Evolutionary conservation across 371 early-diverging fungal genomes (phyloP).

Genomic region (Mucor ambiguus): DNA sequence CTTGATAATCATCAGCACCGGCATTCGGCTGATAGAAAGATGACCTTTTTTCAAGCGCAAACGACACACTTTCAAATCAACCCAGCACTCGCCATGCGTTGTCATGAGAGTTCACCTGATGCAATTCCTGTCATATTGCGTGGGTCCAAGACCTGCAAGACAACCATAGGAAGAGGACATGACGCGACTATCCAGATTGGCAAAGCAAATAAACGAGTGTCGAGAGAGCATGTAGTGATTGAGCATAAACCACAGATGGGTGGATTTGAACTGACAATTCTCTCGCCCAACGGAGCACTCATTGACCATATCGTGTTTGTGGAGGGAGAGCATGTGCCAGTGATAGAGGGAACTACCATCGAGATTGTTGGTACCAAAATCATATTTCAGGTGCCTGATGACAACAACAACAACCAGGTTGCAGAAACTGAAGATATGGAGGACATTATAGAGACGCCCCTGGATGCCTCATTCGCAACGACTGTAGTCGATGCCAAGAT

Average conservation of each 20-base stretch:
- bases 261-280: constrained; percentile 46
- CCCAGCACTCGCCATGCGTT: constrained; percentile 19
- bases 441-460: background rate
- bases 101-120: constrained; percentile 25
- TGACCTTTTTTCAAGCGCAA: constrained; percentile 25
- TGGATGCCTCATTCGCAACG: background rate
- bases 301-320: constrained; percentile 30
- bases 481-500: background rate
- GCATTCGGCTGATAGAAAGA: background rate
- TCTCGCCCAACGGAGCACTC: constrained; percentile 53
- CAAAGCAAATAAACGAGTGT: constrained; percentile 48
- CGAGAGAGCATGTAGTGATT: constrained; percentile 51
- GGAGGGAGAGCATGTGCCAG: constrained; percentile 28
- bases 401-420: background rate
- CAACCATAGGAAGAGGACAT: constrained; percentile 52
- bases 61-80: constrained; percentile 19
- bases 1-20: background rate
- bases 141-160: constrained; percentile 29
- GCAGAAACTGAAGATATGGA: background rate
- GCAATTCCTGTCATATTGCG: constrained; percentile 17
- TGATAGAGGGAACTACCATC: constrained; percentile 29
- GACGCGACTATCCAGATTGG: constrained; percentile 52
- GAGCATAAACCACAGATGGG: constrained; percentile 34
- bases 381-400: constrained; percentile 20
- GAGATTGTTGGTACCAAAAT: constrained; percentile 33